Evolutionary conservation across 257 asterid genomes (phyloP).

Genomic region (Marsdenia floribunda): DNA sequence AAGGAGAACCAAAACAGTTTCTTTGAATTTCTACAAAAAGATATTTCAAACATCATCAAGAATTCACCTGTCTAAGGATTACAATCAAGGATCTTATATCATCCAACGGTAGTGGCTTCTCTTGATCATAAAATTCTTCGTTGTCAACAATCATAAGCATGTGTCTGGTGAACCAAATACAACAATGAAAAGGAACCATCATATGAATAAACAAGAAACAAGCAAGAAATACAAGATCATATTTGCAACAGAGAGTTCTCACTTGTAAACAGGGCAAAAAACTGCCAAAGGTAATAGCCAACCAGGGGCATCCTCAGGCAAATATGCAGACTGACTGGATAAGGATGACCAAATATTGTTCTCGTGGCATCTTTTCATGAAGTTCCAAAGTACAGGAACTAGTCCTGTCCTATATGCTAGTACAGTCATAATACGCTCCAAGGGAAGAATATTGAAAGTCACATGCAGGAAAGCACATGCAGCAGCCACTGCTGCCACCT

Average conservation of each 20-base stretch:
- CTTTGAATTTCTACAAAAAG: not conserved
- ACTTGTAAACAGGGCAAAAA: constrained; percentile 97
- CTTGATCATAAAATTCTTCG: constrained; percentile 95
- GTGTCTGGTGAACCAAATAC: constrained; percentile 54
- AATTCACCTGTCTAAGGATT: constrained; percentile 79
- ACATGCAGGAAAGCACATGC: constrained; percentile 83
- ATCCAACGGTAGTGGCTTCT: constrained; percentile 73
- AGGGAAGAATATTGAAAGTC: constrained; percentile 72
- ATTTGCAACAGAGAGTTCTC: constrained; percentile 30
- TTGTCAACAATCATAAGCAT: constrained; percentile 92
- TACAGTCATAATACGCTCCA: constrained; percentile 80
- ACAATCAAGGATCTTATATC: constrained; percentile 79
- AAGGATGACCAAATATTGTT: constrained; percentile 71
- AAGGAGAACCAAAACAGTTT: not conserved
- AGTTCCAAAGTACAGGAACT: constrained; percentile 78
- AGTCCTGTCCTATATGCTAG: constrained; percentile 92
- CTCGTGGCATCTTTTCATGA: constrained; percentile 79
- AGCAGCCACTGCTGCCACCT: constrained; percentile 75
- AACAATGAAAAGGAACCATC: constrained; percentile 13
- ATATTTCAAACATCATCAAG: constrained; percentile 10
- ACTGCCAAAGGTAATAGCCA: constrained; percentile 85
- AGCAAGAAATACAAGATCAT: not conserved
- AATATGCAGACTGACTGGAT: constrained; percentile 60
- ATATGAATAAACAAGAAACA: constrained; percentile 6
- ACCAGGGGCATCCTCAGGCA: constrained; percentile 71